These are phyloP conservation scores for Gymnopilus dilepis DNA, from an alignment of 768 basidiomycete species.

Conservation along the genomic window DNA sequence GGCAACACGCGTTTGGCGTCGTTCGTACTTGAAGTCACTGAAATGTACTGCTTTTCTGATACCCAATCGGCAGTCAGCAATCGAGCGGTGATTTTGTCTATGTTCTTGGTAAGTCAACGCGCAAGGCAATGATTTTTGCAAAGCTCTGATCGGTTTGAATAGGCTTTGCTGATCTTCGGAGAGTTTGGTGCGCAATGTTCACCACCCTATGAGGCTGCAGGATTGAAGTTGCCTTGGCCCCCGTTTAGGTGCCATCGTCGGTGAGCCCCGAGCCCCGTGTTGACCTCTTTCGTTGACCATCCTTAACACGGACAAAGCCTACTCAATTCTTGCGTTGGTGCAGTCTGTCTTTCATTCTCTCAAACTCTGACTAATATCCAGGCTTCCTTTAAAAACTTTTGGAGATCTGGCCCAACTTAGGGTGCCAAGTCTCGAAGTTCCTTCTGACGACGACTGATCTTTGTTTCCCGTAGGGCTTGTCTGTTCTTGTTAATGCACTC, in stretches of 20 bases:
- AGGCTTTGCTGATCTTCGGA: slow-evolving; percentile 29
- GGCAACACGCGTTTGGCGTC: slow-evolving; percentile 32
- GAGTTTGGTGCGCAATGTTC: slow-evolving; percentile 29
- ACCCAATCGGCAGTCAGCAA: slow-evolving; percentile 31
- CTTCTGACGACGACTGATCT: too few relatives aligned
- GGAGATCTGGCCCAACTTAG: slow-evolving; percentile 37
- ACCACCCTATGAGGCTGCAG: not conserved
- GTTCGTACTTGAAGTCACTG: slow-evolving; percentile 21
- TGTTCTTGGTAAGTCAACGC: slow-evolving; percentile 19
- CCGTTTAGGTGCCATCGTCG: slow-evolving; percentile 26
- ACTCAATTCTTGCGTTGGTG: slow-evolving; percentile 42
- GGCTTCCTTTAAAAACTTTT: slow-evolving; percentile 39
- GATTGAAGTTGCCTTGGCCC: not conserved
- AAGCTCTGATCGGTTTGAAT: not conserved
- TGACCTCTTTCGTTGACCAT: not conserved
- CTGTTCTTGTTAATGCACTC: slow-evolving; percentile 46
- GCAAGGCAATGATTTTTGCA: not conserved
- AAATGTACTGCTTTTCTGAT: slow-evolving; percentile 5
- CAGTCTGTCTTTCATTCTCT: not conserved
- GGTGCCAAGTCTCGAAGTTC: slow-evolving; percentile 44
- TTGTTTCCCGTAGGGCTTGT: slow-evolving; percentile 34
- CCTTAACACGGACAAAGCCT: slow-evolving; percentile 33
- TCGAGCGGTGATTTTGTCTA: slow-evolving; percentile 25
- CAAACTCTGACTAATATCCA: slow-evolving; percentile 13
- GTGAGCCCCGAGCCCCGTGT: slow-evolving; percentile 15